Conservation (phyloP, 192 early-diverging fungal genomes). For the Podila minutissima region DNA sequence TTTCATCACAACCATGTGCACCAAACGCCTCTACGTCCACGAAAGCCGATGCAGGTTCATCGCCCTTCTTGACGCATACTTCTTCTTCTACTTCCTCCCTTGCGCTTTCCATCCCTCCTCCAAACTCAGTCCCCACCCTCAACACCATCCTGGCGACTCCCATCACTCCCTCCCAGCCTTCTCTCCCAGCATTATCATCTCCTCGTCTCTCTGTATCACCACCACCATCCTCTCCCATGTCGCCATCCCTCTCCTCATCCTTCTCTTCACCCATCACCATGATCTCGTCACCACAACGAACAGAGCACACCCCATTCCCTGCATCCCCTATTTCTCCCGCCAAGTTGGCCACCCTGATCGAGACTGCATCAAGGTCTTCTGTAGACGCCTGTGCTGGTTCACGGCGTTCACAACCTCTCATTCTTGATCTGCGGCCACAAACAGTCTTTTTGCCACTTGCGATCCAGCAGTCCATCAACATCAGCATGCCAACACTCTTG, state of each 20-base stretch:
- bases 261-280: neutral
- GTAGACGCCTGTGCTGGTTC: slow-evolving; percentile 21
- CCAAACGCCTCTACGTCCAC: neutral
- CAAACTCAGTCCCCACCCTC: slow-evolving; percentile 20
- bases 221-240: neutral
- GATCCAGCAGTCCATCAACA: slow-evolving; percentile 58
- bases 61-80: neutral
- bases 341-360: slow-evolving; percentile 19
- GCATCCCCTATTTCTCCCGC: slow-evolving; percentile 19
- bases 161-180: slow-evolving; percentile 14
- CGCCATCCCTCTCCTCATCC: slow-evolving; percentile 10
- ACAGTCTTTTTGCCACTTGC: slow-evolving; percentile 50
- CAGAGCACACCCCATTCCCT: slow-evolving; percentile 11
- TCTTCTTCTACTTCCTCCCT: neutral
- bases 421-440: slow-evolving; percentile 56
- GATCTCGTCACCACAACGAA: slow-evolving; percentile 21
- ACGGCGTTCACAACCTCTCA: slow-evolving; percentile 24
- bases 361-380: slow-evolving; percentile 6
- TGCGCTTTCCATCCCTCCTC: neutral
- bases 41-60: neutral
- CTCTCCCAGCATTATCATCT: slow-evolving; percentile 8
- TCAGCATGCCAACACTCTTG: slow-evolving; percentile 62
- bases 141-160: slow-evolving; percentile 37
- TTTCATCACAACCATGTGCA: slow-evolving; percentile 15
- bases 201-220: neutral